phyloP scores from a whole-genome alignment of 2,329 filamentous ascomycete species.

The Ascochyta lentis region DNA sequence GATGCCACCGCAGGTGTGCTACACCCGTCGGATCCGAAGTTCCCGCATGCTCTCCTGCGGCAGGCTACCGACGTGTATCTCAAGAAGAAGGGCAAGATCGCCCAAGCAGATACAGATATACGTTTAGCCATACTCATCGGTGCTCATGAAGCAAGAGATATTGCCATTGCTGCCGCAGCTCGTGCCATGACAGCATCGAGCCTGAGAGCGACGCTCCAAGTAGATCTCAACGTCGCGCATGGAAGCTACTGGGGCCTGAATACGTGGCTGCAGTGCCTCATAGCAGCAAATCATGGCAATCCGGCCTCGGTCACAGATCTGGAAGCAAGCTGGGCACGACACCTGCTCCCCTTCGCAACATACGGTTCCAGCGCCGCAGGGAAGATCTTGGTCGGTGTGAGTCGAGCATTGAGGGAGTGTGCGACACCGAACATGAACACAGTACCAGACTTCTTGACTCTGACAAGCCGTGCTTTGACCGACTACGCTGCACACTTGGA shows the following conservation, averaged over 20 bases:
- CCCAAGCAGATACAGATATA: slow-evolving; percentile 30
- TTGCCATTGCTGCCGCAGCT: slow-evolving; percentile 40
- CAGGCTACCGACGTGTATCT: slow-evolving; percentile 39
- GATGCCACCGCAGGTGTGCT: slow-evolving; percentile 30
- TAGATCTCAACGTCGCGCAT: slow-evolving; percentile 34
- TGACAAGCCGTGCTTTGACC: slow-evolving; percentile 28
- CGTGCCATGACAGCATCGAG: slow-evolving; percentile 37
- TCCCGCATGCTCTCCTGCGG: slow-evolving; percentile 31
- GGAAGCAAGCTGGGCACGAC: slow-evolving; percentile 38
- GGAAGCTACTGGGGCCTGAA: slow-evolving; percentile 39
- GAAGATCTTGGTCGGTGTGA: slow-evolving; percentile 34
- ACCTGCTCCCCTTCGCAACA: slow-evolving; percentile 33
- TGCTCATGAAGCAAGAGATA: slow-evolving; percentile 27
- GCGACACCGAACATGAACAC: slow-evolving; percentile 23
- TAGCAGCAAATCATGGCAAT: slow-evolving; percentile 38
- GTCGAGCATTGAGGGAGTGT: slow-evolving; percentile 20
- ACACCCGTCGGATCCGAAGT: slow-evolving; percentile 34
- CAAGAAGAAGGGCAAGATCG: slow-evolving; percentile 41
- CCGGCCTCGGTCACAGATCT: slow-evolving; percentile 30
- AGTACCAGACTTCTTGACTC: slow-evolving; percentile 31
- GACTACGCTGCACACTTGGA: slow-evolving; percentile 36
- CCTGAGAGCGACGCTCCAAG: slow-evolving; percentile 30
- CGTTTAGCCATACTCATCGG: slow-evolving; percentile 32
- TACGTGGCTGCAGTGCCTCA: slow-evolving; percentile 36
- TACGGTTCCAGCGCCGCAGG: slow-evolving; percentile 32